A percentile compares a stretch with the other conserved stretches of the same genome.
These are phyloP conservation scores for Dalbergia oliveri DNA, from an alignment of 306 rosid genomes.

Conservation along the genomic window DNA sequence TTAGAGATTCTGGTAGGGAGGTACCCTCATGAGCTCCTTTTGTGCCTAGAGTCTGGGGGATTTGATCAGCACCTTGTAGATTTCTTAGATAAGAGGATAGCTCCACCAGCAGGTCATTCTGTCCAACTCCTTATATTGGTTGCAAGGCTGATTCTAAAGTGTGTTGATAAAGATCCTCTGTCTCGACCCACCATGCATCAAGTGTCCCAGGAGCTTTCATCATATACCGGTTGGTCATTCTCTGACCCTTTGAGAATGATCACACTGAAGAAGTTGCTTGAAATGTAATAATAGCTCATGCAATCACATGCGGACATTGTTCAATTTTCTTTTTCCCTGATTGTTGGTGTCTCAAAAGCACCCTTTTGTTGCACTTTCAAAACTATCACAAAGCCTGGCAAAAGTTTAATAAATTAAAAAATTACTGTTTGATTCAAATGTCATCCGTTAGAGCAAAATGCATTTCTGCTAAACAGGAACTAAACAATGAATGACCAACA, in stretches of 20 bases:
- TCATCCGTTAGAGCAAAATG: no score
- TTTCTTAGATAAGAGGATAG: constrained; percentile 41
- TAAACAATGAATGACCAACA: no score
- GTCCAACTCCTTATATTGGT: neutral
- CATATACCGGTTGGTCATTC: constrained; percentile 3
- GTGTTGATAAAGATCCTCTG: constrained; percentile 34
- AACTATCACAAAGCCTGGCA: no score
- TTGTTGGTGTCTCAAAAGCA: neutral
- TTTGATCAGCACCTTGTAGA: constrained; percentile 17
- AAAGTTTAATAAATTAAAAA: no score
- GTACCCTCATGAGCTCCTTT: constrained; percentile 37
- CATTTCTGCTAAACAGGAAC: no score
- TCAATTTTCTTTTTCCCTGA: neutral
- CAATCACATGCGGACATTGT: neutral
- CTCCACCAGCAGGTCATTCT: constrained; percentile 6
- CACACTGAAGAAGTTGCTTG: constrained; percentile 33
- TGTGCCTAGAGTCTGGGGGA: constrained; percentile 19
- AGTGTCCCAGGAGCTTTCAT: constrained; percentile 31
- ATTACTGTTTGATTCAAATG: no score
- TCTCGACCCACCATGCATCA: constrained; percentile 41
- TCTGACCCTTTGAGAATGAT: constrained; percentile 12
- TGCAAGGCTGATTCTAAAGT: constrained; percentile 20
- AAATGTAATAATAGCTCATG: neutral
- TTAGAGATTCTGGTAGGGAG: constrained; percentile 35
- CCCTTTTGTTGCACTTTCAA: neutral